Evolutionary conservation across 345 rosid genomes (phyloP), one percentile per base, ranked within the genome.

Genomic region (Adansonia digitata): DNA sequence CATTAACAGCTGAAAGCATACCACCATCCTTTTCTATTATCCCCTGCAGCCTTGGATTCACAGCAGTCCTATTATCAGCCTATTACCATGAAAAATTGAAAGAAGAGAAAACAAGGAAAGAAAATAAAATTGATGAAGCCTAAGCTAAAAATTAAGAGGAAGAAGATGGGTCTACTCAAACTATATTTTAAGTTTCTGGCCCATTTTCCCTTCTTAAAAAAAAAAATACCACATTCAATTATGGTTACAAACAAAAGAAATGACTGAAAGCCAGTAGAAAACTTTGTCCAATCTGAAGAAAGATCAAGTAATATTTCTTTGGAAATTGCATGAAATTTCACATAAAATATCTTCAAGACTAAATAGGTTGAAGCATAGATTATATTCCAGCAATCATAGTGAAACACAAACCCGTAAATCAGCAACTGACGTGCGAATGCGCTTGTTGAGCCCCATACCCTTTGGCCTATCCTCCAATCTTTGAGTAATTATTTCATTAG

Each of bases 381-480:
- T 27, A 70, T 7, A 53, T 13, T 69, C 68, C 73, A 39, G 72
- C 59, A 84, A 29, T 37, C 56, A 77, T 61, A 74, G 43, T 48
- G 69, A 82, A 74, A 77, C 67, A 91, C 93, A 83, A 83, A 92
- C 98, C 99, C 86, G 92, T 82, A 86, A 76, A 82, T 91, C 98
- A 56, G 84, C 86, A 57, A 84, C 79, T 68, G 92, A 64, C 14
- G 69, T 63, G 49, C 94, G 93, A 79, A 81, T 84, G 75, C 97
- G 97, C 84, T 93, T 95, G 77, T 88, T 86, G 80, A 86, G 81
- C 71, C 93, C 97, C 88, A 75, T 77, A 82, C 75, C 85, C 84
- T 90, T 95, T 42, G 90, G 77, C 78, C 88, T 93, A 75, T 95
- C 91, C 79, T 92, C 97, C 55, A 79, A 75, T 81, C 91, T 91